Percentiles rank a stretch among this genome's conserved stretches.
Conservation (phyloP, 306 rosid species). For the Ziziphus jujuba region DNA sequence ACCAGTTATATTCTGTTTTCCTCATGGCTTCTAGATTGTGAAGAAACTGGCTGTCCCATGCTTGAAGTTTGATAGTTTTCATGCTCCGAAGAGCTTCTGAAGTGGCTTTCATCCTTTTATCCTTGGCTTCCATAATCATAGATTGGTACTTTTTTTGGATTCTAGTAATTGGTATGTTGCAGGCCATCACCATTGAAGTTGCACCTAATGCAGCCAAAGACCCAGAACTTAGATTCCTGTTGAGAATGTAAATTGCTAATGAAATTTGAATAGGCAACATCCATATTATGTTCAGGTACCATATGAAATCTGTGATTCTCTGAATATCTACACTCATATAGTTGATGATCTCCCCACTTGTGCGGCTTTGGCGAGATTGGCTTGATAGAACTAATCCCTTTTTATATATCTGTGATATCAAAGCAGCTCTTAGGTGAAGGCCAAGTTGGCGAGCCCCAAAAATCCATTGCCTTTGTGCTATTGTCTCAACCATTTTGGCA, state of each 20-base stretch:
- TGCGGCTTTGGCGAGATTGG: slow-evolving; percentile 71
- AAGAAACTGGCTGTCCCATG: slow-evolving; percentile 81
- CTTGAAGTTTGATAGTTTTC: slow-evolving; percentile 90
- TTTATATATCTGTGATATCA: slow-evolving; percentile 71
- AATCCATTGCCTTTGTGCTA: slow-evolving; percentile 91
- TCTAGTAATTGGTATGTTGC: slow-evolving; percentile 78
- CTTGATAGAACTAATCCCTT: slow-evolving; percentile 74
- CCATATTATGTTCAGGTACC: slow-evolving; percentile 80
- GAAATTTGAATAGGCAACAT: slow-evolving; percentile 92
- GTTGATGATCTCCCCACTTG: slow-evolving; percentile 89
- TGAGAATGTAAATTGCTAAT: slow-evolving; percentile 68
- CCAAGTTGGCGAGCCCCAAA: slow-evolving; percentile 94
- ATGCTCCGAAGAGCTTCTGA: slow-evolving; percentile 80
- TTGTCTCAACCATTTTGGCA: slow-evolving; percentile 80
- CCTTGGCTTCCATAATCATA: slow-evolving; percentile 94
- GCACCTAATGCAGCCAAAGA: slow-evolving; percentile 74
- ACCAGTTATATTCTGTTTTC: slow-evolving; percentile 60
- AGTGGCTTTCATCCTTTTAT: slow-evolving; percentile 81
- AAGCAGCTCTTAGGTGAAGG: slow-evolving; percentile 79
- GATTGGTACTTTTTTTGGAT: slow-evolving; percentile 74
- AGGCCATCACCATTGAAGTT: slow-evolving; percentile 65
- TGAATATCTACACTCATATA: slow-evolving; percentile 95
- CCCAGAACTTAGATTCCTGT: slow-evolving; percentile 76
- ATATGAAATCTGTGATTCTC: slow-evolving; percentile 82
- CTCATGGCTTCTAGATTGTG: slow-evolving; percentile 60